Evolutionary conservation across 495 filamentous ascomycete species (phyloP).

Genomic region (Neurospora africana): DNA sequence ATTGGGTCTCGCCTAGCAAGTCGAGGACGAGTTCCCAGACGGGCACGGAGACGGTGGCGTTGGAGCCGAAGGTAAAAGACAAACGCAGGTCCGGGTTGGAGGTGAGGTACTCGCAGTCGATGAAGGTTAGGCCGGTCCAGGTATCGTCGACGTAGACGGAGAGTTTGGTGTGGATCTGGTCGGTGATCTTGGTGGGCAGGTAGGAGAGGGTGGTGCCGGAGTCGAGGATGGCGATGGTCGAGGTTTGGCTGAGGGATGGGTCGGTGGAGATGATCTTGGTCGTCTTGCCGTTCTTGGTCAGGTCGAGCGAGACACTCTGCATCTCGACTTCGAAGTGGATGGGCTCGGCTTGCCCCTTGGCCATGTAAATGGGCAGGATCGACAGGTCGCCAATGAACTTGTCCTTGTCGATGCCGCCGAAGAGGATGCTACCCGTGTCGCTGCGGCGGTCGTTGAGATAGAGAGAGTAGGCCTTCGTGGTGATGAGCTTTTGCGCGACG

Average conservation of each 20-base stretch:
- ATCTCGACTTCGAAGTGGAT: slow-evolving; percentile 32
- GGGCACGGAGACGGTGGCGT: slow-evolving; percentile 51
- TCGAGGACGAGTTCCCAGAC: slow-evolving; percentile 68
- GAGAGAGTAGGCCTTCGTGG: slow-evolving; percentile 75
- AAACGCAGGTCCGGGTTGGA: slow-evolving; percentile 48
- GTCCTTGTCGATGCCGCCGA: slow-evolving; percentile 78
- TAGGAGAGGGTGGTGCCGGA: slow-evolving; percentile 77
- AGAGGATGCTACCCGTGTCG: slow-evolving; percentile 69
- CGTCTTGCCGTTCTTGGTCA: slow-evolving; percentile 20
- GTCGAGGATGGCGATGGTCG: slow-evolving; percentile 61
- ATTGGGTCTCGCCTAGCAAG: slow-evolving; percentile 17
- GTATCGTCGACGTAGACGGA: slow-evolving; percentile 37
- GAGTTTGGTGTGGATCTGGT: slow-evolving; percentile 47
- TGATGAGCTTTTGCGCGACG: slow-evolving; percentile 57
- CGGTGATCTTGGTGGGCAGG: slow-evolving; percentile 54
- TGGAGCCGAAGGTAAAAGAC: slow-evolving; percentile 49
- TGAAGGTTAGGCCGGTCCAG: slow-evolving; percentile 33
- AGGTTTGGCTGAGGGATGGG: slow-evolving; percentile 22
- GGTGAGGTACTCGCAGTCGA: slow-evolving; percentile 39
- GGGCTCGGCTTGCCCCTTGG: slow-evolving; percentile 18
- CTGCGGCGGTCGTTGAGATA: slow-evolving; percentile 59
- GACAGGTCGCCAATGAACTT: slow-evolving; percentile 70
- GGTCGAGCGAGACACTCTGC: slow-evolving; percentile 20
- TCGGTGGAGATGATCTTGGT: slow-evolving; percentile 29
- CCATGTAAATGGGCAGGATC: slow-evolving; percentile 55